These are phyloP conservation scores for Taiozyma sp. DNA, from an alignment of 1,139 yeast genomes.

Conservation along the genomic window DNA sequence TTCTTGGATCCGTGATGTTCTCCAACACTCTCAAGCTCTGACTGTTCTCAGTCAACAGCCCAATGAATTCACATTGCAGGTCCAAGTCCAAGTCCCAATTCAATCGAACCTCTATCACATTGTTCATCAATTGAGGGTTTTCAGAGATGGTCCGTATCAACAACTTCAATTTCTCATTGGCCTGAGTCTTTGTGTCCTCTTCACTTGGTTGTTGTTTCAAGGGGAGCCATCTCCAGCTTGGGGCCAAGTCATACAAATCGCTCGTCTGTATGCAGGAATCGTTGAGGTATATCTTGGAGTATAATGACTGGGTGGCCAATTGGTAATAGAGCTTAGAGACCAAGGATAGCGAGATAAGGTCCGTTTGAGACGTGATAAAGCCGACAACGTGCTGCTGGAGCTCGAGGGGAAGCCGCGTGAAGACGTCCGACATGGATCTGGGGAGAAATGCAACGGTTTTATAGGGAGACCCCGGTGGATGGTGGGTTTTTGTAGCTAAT, in stretches of 20 bases:
- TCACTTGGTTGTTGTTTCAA: conserved; percentile 1
- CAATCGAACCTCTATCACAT: conserved; percentile 32
- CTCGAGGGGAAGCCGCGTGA: conserved; percentile 10
- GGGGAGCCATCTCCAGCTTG: conserved; percentile 21
- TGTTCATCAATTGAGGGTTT: conserved; percentile 20
- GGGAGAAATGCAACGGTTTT: neutral
- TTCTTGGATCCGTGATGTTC: conserved; percentile 32
- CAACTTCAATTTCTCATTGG: conserved; percentile 20
- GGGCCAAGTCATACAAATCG: conserved; percentile 13
- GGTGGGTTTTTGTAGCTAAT: neutral
- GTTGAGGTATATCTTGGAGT: conserved; percentile 21
- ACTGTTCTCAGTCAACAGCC: conserved; percentile 25
- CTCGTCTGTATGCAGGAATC: conserved; percentile 20
- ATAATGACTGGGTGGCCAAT: conserved; percentile 14
- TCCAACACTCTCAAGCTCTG: conserved; percentile 29
- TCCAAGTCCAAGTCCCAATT: conserved; percentile 34
- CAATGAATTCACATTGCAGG: conserved; percentile 26
- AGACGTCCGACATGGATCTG: neutral
- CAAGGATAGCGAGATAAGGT: conserved; percentile 8
- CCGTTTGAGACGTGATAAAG: conserved; percentile 9
- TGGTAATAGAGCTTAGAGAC: conserved; percentile 13
- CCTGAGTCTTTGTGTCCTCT: conserved; percentile 5
- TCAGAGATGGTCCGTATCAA: conserved; percentile 25
- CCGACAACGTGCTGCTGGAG: conserved; percentile 8
- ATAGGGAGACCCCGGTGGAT: neutral